Base-by-base conservation (phyloP, 208 protist genomes). In the Ichthyophonus hoferi region DNA sequence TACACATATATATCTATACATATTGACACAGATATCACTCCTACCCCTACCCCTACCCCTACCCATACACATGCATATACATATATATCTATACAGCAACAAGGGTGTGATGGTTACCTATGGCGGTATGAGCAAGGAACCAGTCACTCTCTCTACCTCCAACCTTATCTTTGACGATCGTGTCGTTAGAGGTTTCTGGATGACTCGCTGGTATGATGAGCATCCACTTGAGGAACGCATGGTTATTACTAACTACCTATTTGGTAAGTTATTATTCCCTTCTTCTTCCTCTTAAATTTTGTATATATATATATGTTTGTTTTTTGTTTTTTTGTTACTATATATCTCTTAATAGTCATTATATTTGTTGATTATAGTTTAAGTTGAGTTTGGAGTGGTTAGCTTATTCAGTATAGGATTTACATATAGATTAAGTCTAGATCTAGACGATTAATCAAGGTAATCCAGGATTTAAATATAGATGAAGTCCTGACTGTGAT, bases 81-180 rank as follows among this genome's bases (percentile, higher is more conserved):
- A 42, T 94, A 97, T 79, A 38, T 12, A 41, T 24, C 2, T 24
- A 85, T 58, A 85, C 39, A 85, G 81, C 39, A 40, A 85, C 39
- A 91, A 94, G 43, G 97, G 96, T 58, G 94, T 95, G 1, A 94
- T 98, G 58, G 97, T 99, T 14, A 98, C 97, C 1, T 99, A 98
- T 91, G 98, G 98, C 79, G 97, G 96, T 91, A 98, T 98, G 91
- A 97, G 95, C 40, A 93, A 95, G 87, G 92, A 97, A 91, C 96
- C 97, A 2, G 94, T 98, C 79, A 94, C 96, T 87, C 90, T 98
- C 24, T 93, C 97, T 14, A 98, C 97, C 78, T 94, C 94, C 89
- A 94, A 96, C 86, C 93, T 96, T 1, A 98, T 99, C 79, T 96
- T 96, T 24, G 92, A 95, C 67, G 94, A 97, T 79, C 95, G 98